Evolutionary conservation across 1,284 basidiomycete species (phyloP), one percentile per base, ranked within the genome.

Genomic region (Tilletia walkeri): DNA sequence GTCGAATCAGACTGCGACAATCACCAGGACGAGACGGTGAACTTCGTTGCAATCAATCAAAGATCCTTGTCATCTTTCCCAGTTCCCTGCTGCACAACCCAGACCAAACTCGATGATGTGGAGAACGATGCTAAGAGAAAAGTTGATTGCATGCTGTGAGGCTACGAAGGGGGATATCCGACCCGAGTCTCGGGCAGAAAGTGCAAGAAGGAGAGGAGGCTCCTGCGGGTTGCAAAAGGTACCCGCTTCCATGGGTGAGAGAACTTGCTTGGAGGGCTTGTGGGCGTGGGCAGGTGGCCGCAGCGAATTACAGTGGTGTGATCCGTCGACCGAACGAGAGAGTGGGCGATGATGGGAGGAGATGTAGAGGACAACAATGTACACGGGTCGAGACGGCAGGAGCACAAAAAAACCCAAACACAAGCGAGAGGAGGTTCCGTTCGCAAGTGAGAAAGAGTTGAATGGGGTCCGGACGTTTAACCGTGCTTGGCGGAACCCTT

Each of bases 401-500:
- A 30, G 24, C 24, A 30, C 24, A 30, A 30, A 30, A 30, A 30
- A 30, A 30, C 24, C 24, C 41, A 45, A 45, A 45, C 41, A 45
- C 41, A 45, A 9, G 14, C 41, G 41, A 45, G 41, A 45, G 41
- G 41, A 14, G 14, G 41, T 45, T 45, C 41, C 14, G 9, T 45
- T 14, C 14, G 9, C 9, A 9, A 45, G 41, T 45, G 41, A 45
- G 6, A 14, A 45, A 45, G 14, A 14, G 41, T 45, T 45, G 30
- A 24, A 24, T 24, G 54, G 54, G 50, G 50, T 14, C 36, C 9
- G n/a, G 6, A 14, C 38, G 18, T 39, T 66, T 39, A 67, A 38
- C 48, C 66, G 48, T 67, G 50, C 66, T 67, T 67, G 48, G 66
- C 49, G 34, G 63, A 45, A 49, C 47, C 61, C 47, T 48, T 65